Evolutionary conservation across 2,329 filamentous ascomycete species (phyloP).

Genomic region (Microascus cirrosus): DNA sequence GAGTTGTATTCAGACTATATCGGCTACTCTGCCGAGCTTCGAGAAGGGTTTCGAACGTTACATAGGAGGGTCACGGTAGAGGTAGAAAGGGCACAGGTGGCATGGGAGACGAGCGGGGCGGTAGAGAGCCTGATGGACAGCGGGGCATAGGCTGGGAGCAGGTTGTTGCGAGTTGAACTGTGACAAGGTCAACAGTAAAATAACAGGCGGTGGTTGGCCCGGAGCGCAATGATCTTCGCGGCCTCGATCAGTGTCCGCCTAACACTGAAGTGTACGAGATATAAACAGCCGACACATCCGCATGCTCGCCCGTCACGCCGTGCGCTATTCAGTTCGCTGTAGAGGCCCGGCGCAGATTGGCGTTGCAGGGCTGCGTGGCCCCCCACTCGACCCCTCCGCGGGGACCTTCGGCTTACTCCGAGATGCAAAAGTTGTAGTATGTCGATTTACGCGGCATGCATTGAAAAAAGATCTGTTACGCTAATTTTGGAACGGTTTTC

Average conservation of each 20-base stretch:
- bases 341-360: too few species aligned
- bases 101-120: slow-evolving; percentile 78
- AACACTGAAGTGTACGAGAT: background rate
- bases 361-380: too few species aligned
- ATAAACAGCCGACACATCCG: background rate
- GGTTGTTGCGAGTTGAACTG: background rate
- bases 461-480: too few species aligned
- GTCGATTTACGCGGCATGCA: too few species aligned
- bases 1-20: slow-evolving; percentile 81
- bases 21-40: slow-evolving; percentile 61
- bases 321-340: too few species aligned
- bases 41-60: slow-evolving; percentile 56
- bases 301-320: too few species aligned
- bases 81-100: slow-evolving; percentile 74
- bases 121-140: slow-evolving; percentile 53
- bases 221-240: background rate
- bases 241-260: background rate
- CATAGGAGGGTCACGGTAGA: slow-evolving; percentile 62
- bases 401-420: too few species aligned
- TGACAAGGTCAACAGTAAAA: background rate
- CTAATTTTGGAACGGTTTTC: too few species aligned
- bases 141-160: background rate
- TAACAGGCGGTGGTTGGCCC: background rate
- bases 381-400: too few species aligned
- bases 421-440: too few species aligned